Base-by-base conservation (phyloP, 2,329 filamentous ascomycete species). In the Hypoxylon sp. region DNA sequence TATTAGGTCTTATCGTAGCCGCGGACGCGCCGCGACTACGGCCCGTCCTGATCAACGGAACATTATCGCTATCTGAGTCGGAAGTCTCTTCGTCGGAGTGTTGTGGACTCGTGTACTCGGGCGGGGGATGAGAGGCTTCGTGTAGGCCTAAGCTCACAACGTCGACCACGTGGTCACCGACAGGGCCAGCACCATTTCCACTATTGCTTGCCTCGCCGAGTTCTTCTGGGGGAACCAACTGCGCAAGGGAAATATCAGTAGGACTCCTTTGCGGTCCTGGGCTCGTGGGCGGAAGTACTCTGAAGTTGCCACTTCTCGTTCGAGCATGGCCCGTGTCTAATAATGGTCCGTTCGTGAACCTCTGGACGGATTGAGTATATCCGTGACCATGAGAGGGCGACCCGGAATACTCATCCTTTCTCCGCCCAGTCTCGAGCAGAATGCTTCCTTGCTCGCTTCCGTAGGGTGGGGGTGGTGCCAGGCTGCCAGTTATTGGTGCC, bases 381-480 rank as follows among this genome's bases (percentile, higher is more conserved):
- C 81, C 80, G 69, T 85, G 81, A 6, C 76, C 74, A 57, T 78
- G 80, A 57, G 83, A 73, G 50, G 78, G 74, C 61, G 81, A 73
- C 17, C 77, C 74, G 2, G 79, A 78, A 69, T 82, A 83, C 15
- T 83, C 84, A 64, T 87, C 85, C 73, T 90, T 90, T 68, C 82
- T 73, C 49, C 85, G 86, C 11, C 95, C 95, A 5, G 92, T 89
- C 76, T 97, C 95, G 11, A 99, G 86, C 26, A 99, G 83, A 70
- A 99, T 97, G 75, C 94, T 97, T 72, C 95, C 95, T 79, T 97
- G 93, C 79, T 98, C 95, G 66, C 93, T 97, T 49, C 95, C 95
- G 75, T 99, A 99, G 1, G 95, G 95, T 52, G 95, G 95, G 44
- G 95, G 95, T 15, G 95, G 95, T 26, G 95, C 95, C 62, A 99